Conservation (phyloP, 2,329 filamentous ascomycete species). For the Orbilia javanica region DNA sequence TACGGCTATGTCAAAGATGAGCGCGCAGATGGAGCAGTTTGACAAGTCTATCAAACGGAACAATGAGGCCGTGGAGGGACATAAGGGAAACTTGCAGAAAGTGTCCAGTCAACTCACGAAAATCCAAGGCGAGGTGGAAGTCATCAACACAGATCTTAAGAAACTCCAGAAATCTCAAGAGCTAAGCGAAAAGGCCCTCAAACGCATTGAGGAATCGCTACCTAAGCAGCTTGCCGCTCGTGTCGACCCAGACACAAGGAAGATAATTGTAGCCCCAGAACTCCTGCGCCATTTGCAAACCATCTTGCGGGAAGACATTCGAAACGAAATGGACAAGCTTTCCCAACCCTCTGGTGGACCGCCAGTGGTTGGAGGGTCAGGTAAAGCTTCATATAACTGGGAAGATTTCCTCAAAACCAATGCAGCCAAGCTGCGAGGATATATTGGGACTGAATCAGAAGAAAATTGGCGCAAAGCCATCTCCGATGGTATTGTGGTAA, state of each 20-base stretch:
- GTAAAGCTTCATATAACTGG: slow-evolving; percentile 29
- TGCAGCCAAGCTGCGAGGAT: slow-evolving; percentile 37
- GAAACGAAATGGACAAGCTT: slow-evolving; percentile 25
- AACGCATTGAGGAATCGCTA: slow-evolving; percentile 31
- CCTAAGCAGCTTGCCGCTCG: slow-evolving; percentile 46
- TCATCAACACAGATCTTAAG: slow-evolving; percentile 34
- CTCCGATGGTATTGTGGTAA: slow-evolving; percentile 43
- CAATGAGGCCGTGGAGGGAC: not conserved
- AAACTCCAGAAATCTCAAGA: slow-evolving; percentile 35
- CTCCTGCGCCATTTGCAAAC: slow-evolving; percentile 43
- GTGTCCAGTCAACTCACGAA: slow-evolving; percentile 20
- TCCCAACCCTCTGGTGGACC: not conserved
- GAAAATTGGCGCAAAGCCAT: slow-evolving; percentile 48
- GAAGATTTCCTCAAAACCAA: slow-evolving; percentile 43
- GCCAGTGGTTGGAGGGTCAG: not conserved
- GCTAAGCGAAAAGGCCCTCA: slow-evolving; percentile 27
- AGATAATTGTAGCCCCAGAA: slow-evolving; percentile 42
- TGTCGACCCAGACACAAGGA: slow-evolving; percentile 40
- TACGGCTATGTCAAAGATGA: slow-evolving; percentile 33
- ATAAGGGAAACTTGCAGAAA: slow-evolving; percentile 2
- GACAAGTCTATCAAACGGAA: slow-evolving; percentile 31
- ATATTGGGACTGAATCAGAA: slow-evolving; percentile 46
- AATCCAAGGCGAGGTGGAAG: slow-evolving; percentile 30
- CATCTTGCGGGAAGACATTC: slow-evolving; percentile 28
- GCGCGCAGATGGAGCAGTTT: slow-evolving; percentile 26